Evolutionary conservation across 2,329 filamentous ascomycete species (phyloP).

Genomic region (Ophiostoma himal-ulmi): DNA sequence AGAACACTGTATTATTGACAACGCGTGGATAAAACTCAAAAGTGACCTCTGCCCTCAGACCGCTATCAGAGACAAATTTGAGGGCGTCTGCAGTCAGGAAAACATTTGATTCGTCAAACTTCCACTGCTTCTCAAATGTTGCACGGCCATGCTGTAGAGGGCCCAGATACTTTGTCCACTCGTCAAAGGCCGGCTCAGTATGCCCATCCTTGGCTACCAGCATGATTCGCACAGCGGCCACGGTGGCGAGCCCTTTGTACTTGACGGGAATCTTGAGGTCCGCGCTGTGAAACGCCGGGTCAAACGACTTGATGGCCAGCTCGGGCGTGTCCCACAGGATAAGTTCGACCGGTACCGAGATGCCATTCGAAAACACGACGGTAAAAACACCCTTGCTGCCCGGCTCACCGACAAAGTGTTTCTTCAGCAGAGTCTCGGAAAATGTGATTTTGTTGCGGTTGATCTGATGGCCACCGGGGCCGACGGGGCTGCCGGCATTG

Average conservation of each 20-base stretch:
- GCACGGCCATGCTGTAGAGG: conserved; percentile 45
- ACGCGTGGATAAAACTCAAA: conserved; percentile 52
- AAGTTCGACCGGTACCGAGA: conserved; percentile 42
- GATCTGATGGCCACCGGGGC: conserved; percentile 42
- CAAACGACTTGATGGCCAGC: conserved; percentile 26
- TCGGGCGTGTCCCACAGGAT: conserved; percentile 48
- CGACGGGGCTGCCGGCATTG: conserved; percentile 8
- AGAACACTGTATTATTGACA: conserved; percentile 44
- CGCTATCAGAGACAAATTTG: conserved; percentile 41
- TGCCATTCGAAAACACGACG: conserved; percentile 47
- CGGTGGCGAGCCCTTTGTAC: conserved; percentile 45
- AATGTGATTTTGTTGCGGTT: conserved; percentile 43
- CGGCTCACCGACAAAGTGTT: conserved; percentile 39
- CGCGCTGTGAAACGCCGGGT: conserved; percentile 23
- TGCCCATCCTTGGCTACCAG: conserved; percentile 33
- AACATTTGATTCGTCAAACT: conserved; percentile 43
- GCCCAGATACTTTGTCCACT: conserved; percentile 50
- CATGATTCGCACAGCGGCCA: conserved; percentile 45
- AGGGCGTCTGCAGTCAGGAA: conserved; percentile 43
- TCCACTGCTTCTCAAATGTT: conserved; percentile 48
- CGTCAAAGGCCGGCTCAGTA: conserved; percentile 45
- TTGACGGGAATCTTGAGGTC: conserved; percentile 46
- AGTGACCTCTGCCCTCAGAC: conserved; percentile 42
- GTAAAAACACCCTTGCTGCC: conserved; percentile 48
- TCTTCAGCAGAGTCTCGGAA: conserved; percentile 41